Evolutionary conservation across 306 rosid species (phyloP), one percentile per base, ranked within the genome.

Genomic region (Castanea mollissima): DNA sequence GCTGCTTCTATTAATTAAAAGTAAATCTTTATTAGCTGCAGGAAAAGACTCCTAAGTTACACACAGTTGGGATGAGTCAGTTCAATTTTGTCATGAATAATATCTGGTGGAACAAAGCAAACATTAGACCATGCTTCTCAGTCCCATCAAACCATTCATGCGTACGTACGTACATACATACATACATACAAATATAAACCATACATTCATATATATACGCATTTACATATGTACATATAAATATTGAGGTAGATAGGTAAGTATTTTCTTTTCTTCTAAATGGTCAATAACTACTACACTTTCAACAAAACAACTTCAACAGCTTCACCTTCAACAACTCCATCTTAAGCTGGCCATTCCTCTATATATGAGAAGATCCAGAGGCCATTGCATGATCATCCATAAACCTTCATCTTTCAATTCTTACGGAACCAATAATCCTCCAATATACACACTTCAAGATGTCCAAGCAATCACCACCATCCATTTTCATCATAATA

Each of bases 291-390:
- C 51, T 32, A 79, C 74, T 51, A 21, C 76, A 83, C 70, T 56
- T 59, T 15, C 18, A 74, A 18, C 77, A 41, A 31, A 60, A 57
- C 31, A 71, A 14, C 52, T 59, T 69, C 74, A 83, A 70, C 86
- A 75, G 75, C 86, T 83, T 71, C 81, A 83, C 83, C 81, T 34
- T 70, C 69, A 83, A 75, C 83, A 52, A 83, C 83, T 79, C 81
- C 83, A 69, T 70, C 72, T 32, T 67, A 67, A 67, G 72, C 80
- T 75, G 77, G 10, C 14, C n/a, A 23, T 54, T 55, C 76, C 77
- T 34, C 72, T 52, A 68, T 78, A 73, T 77, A 25, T 67, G 38
- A 67, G 23, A 69, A 46, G 8, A 35, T 27, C 29, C n/a, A 54
- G 5, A 32, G 15, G 72, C 15, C 23, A 35, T 46, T 35, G 52